Conservation (phyloP, 257 asterid species). For the Solanum bukasovii region DNA sequence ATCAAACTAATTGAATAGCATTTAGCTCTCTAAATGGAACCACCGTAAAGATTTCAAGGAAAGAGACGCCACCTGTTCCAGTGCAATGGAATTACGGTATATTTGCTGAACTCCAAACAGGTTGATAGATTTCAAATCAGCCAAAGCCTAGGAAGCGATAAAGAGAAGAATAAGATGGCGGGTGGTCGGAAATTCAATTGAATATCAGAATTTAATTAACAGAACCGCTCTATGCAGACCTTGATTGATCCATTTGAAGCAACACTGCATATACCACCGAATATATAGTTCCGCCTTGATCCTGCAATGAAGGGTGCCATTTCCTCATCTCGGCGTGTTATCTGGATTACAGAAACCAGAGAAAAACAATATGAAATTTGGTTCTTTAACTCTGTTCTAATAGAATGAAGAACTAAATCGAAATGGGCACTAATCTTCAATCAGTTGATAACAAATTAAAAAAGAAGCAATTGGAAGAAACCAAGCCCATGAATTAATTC, state of each 20-base stretch:
- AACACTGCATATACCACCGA: conserved; percentile 82
- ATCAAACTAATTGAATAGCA: not conserved
- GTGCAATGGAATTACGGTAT: conserved; percentile 94
- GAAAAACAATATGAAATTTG: not conserved
- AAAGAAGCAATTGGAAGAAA: not conserved
- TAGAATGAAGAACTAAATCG: not conserved
- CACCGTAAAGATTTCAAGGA: not conserved
- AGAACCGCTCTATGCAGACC: conserved; percentile 34
- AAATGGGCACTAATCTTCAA: not conserved
- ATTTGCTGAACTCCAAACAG: conserved; percentile 98
- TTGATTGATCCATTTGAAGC: conserved; percentile 75
- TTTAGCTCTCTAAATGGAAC: not conserved
- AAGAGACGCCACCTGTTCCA: conserved; percentile 65
- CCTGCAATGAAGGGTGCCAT: conserved; percentile 82
- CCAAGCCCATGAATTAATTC: not conserved
- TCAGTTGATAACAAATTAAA: not conserved
- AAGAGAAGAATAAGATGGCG: not conserved
- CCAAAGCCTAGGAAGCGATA: conserved; percentile 59
- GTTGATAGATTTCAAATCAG: conserved; percentile 85
- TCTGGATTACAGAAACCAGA: conserved; percentile 32
- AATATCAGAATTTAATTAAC: not conserved
- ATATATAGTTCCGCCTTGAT: conserved; percentile 80
- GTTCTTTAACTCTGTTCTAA: not conserved
- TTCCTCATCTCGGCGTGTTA: conserved; percentile 98
- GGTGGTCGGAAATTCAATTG: not conserved